Evolutionary conservation across 1,139 yeast genomes (phyloP), one percentile per base, ranked within the genome.

Genomic region (Kodamaea ohmeri): DNA sequence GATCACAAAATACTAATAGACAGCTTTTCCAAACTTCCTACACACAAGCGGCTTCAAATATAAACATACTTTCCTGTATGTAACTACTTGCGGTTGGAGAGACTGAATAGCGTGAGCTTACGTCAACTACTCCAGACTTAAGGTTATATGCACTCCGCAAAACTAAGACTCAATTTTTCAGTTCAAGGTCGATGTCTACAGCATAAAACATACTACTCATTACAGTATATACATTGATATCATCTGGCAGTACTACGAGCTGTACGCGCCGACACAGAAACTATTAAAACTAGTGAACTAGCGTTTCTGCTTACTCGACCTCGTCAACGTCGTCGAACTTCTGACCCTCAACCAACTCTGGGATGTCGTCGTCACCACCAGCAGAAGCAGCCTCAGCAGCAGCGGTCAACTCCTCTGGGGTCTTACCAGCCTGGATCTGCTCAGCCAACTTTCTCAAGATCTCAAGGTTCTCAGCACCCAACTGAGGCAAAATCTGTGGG

Each of bases 261-360:
- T n/a, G n/a, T n/a, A n/a, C n/a, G n/a, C n/a, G n/a, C n/a, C n/a
- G n/a, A n/a, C n/a, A n/a, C n/a, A n/a, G n/a, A n/a, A n/a, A n/a
- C n/a, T n/a, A n/a, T n/a, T n/a, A n/a, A n/a, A n/a, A n/a, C n/a
- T n/a, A n/a, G n/a, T n/a, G n/a, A n/a, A n/a, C n/a, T n/a, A n/a
- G n/a, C n/a, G 6, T 25, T 6, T 25, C 6, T 12, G 34, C 16
- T 31, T 31, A 31, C 34, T 31, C 20, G 29, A 37, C 35, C 64
- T 79, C 81, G 65, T 80, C 87, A 63, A 83, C 89, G 56, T 81
- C 83, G 63, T 90, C 97, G 60, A 90, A 90, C 71, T 83, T 84
- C 79, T 90, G 95, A 59, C 95, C 96, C 63, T 87, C 96, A 59
- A 87, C 94, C 65, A 92, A 81, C 55, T 88, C 95, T 58, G 98